Conservation (phyloP, 495 filamentous ascomycete genomes). For the Podospora anserina region DNA sequence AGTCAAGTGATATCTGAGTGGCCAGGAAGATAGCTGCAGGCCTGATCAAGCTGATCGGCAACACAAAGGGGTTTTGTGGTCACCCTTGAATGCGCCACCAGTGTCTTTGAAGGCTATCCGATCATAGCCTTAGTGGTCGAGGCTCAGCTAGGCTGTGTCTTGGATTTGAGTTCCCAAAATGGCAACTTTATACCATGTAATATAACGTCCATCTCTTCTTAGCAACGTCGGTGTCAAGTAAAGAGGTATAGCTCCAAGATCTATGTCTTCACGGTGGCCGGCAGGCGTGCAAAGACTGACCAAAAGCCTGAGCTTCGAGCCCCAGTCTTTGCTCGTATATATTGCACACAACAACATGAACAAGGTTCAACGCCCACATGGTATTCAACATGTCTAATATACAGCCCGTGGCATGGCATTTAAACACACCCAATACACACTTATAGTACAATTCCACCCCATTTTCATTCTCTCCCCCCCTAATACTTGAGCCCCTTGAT, state of each 20-base stretch:
- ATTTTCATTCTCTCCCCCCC: not conserved
- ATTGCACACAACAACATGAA: not conserved
- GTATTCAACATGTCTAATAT: not conserved
- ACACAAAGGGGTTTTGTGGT: not conserved
- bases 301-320: too few relatives aligned
- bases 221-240: too few relatives aligned
- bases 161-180: not conserved
- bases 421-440: not conserved
- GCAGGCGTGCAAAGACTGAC: too few relatives aligned
- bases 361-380: not conserved
- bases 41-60: not conserved
- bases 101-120: not conserved
- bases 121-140: not conserved
- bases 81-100: not conserved
- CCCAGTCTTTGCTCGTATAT: too few relatives aligned
- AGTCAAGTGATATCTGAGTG: not conserved
- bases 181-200: not conserved
- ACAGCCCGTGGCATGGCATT: not conserved
- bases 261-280: too few relatives aligned
- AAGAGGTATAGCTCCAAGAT: too few relatives aligned
- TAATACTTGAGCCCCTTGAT: constrained; percentile 32
- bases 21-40: not conserved
- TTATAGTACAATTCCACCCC: not conserved
- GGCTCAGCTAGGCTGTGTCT: not conserved
- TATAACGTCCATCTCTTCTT: too few relatives aligned